phyloP scores from a whole-genome alignment of 352 stramenopile species.

The Globisporangium takayamanum region DNA sequence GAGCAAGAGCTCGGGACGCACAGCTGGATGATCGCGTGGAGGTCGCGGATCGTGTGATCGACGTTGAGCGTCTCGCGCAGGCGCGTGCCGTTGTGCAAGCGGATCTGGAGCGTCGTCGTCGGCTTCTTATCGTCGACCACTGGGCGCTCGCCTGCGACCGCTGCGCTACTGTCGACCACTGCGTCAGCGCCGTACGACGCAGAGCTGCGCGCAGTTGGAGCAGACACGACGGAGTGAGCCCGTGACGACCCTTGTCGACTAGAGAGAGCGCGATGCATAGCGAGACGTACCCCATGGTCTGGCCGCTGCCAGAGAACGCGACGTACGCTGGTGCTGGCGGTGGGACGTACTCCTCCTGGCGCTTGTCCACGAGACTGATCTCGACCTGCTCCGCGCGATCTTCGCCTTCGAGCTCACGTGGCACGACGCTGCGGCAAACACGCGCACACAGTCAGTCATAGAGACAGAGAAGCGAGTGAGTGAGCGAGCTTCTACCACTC shows the following conservation, averaged over 20 bases:
- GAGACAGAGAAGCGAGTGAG: not conserved
- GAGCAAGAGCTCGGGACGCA: constrained; percentile 17
- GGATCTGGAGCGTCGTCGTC: constrained; percentile 85
- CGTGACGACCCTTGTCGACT: not conserved
- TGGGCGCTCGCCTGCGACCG: constrained; percentile 31
- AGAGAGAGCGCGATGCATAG: constrained; percentile 6
- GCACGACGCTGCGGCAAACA: constrained; percentile 41
- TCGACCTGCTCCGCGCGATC: constrained; percentile 65
- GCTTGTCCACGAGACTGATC: constrained; percentile 83
- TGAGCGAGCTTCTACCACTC: too few species aligned
- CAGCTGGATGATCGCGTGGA: constrained; percentile 85
- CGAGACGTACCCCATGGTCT: constrained; percentile 56
- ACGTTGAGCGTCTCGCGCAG: constrained; percentile 84
- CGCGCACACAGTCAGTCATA: not conserved
- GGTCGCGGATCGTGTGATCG: constrained; percentile 80
- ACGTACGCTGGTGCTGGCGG: constrained; percentile 71
- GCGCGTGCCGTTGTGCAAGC: constrained; percentile 76
- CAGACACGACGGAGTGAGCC: not conserved
- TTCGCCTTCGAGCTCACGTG: constrained; percentile 66
- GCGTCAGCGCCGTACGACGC: constrained; percentile 35
- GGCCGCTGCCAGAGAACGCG: constrained; percentile 78
- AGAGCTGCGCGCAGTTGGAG: constrained; percentile 14
- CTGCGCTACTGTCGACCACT: constrained; percentile 34
- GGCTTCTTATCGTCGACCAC: constrained; percentile 83
- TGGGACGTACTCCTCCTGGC: constrained; percentile 75